phyloP scores from a whole-genome alignment of 345 rosid genomes.

The Reutealis trisperma region DNA sequence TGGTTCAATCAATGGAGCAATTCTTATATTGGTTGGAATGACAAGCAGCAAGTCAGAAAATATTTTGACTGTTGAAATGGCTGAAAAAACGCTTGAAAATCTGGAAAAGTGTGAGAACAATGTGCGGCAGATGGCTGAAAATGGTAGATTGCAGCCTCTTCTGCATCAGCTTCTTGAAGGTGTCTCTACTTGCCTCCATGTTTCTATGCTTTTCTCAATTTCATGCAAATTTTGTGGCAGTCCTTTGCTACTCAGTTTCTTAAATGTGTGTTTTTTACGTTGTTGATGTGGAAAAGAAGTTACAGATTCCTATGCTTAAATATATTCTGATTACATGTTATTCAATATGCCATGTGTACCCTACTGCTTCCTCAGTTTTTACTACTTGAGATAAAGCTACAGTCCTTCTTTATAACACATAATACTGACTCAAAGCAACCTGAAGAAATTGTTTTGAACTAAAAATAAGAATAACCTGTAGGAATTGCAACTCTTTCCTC shows the following conservation, averaged over 20 bases:
- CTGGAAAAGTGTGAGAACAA: conserved; percentile 78
- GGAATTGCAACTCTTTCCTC: background rate
- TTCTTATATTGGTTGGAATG: conserved; percentile 87
- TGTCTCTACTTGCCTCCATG: conserved; percentile 25
- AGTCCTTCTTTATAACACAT: background rate
- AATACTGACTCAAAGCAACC: background rate
- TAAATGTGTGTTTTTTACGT: background rate
- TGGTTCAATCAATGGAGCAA: conserved; percentile 86
- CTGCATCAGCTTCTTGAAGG: conserved; percentile 81
- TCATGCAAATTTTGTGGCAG: conserved; percentile 7
- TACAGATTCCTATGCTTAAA: background rate
- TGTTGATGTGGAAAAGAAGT: background rate
- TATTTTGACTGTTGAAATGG: conserved; percentile 78
- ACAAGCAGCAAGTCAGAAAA: conserved; percentile 88
- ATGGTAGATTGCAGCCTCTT: conserved; percentile 84
- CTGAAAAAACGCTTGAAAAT: conserved; percentile 74
- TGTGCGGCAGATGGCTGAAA: conserved; percentile 90
- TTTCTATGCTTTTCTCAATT: conserved; percentile 16
- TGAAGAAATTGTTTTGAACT: background rate
- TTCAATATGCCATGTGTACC: background rate
- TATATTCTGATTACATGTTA: background rate
- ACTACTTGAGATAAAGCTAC: background rate
- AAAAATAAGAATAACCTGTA: background rate
- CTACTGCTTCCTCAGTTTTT: background rate
- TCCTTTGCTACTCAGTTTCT: background rate